A percentile compares a stretch with the other conserved stretches of the same genome.
Conservation (phyloP, 495 filamentous ascomycete genomes). For the Aspergillus mulundensis region DNA sequence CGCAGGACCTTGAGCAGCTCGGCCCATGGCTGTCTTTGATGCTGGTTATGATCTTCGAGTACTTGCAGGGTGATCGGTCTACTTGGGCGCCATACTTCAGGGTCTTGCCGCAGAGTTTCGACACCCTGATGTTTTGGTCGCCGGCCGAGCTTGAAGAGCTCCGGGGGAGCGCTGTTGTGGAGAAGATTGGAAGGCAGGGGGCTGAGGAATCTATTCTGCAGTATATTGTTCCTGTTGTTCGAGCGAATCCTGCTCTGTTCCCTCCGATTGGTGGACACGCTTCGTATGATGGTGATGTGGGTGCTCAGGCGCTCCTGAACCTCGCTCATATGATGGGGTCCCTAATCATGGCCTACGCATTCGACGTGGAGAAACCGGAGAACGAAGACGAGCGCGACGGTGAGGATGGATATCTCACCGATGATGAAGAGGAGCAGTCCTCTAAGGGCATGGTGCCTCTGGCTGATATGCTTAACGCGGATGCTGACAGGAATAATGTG, state of each 20-base stretch:
- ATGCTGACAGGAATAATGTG: conserved; percentile 77
- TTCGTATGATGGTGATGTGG: conserved; percentile 43
- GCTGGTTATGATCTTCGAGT: conserved; percentile 77
- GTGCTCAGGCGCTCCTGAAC: conserved; percentile 50
- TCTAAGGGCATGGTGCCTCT: conserved; percentile 87
- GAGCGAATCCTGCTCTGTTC: conserved; percentile 40
- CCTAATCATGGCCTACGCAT: conserved; percentile 91
- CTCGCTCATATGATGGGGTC: conserved; percentile 78
- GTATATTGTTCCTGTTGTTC: conserved; percentile 59
- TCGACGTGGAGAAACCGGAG: conserved; percentile 67
- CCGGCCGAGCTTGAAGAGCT: conserved; percentile 64
- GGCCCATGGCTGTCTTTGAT: conserved; percentile 64
- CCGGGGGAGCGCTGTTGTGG: conserved; percentile 69
- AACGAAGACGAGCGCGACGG: conserved; percentile 51
- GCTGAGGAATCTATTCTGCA: conserved; percentile 66
- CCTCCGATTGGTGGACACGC: conserved; percentile 45
- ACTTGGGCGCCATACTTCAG: conserved; percentile 76
- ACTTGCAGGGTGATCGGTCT: conserved; percentile 55
- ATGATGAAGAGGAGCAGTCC: conserved; percentile 61
- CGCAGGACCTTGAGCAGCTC: conserved; percentile 40
- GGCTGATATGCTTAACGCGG: conserved; percentile 89
- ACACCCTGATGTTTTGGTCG: conserved; percentile 92
- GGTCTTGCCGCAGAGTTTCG: conserved; percentile 72
- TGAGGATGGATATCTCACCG: conserved; percentile 62
- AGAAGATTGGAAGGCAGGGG: conserved; percentile 71